Evolutionary conservation across 192 early-diverging fungal genomes (phyloP), one percentile per base, ranked within the genome.

Genomic region (Coemansia sp.): DNA sequence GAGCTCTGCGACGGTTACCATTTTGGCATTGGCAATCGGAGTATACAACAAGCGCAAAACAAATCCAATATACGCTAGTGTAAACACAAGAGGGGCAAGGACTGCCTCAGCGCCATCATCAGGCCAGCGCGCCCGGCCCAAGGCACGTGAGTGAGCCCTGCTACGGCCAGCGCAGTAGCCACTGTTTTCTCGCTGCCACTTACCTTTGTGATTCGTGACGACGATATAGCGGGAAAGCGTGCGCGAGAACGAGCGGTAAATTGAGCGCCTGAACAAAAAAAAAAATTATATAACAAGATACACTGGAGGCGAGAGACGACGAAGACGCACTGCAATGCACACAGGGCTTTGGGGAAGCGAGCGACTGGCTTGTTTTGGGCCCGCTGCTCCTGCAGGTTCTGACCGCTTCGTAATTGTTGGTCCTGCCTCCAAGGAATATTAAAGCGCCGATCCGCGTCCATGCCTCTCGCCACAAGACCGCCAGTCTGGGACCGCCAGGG

Each of bases 141-240:
- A 45, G 20, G 24, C 47, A 51, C 47, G 47, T 51, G 47, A 51
- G 47, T 12, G 27, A 46, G n/a, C n/a, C n/a, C n/a, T n/a, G n/a
- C n/a, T n/a, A n/a, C n/a, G n/a, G n/a, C n/a, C n/a, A 14, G 9
- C 12, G 24, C 24, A 51, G 47, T 27, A 22, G 7, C 45, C 22
- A 9, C n/a, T 46, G 45, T 24, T 24, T 46, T 46, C 47, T 51
- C 39, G 7, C 1, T 5, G 39, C 7, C 39, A 40, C 39, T 14
- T 51, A 51, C 47, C 47, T 51, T 51, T 47, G 22, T 51, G 47
- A 51, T 25, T 51, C 11, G 11, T 51, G 47, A 27, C 47, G n/a
- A 27, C 24, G 47, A 27, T 45, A 19, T 3, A 45, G 20, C n/a
- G 17, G 42, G n/a, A 45, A 15, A 19, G 42, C 19, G 20, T 8